Evolutionary conservation across 352 stramenopile species (phyloP), one percentile per base, ranked within the genome.

Genomic region (Phytophthora palmivora): DNA sequence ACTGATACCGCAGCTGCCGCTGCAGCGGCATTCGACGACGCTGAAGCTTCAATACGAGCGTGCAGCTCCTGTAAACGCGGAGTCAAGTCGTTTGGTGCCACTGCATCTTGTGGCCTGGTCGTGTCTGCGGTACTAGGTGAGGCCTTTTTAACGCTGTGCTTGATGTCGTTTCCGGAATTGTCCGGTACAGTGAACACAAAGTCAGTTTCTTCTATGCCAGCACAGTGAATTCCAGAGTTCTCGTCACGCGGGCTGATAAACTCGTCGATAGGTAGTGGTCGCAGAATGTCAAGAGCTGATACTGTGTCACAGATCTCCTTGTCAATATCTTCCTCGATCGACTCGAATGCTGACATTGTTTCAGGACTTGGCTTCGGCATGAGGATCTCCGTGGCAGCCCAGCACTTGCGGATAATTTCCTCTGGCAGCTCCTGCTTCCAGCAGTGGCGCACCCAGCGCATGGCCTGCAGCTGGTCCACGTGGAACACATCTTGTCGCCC

Each of bases 361-460:
- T 68, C 61, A 11, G 39, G 34, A 49, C 44, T 48, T 28, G 54
- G 60, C 12, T 67, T 57, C 7, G 66, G 44, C n/a, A 49, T 36
- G 14, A 76, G 38, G n/a, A 82, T 70, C 37, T 73, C 73, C 0
- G 71, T 67, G 0, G 50, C 47, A 22, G 56, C 61, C 76, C 76
- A 85, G 37, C 70, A 85, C 49, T 82, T 77, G 41, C 71, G 70
- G 4, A 85, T 58, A 16, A 79, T 55, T 16, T 67, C 54, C 15
- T 72, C 46, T 2, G 67, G 57, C 21, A 83, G 59, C 37, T 74
- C 57, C 28, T 78, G 51, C 41, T 73, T 70, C 76, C 76, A 85
- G 63, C 73, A 79, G 50, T 81, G 66, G 41, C 73, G 70, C 6
- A 58, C 72, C 78, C 78, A 88, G 16, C 76, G 76, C 78, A 84